Evolutionary conservation across 2,329 filamentous ascomycete genomes (phyloP).

Genomic region (Trichoderma atroviride): DNA sequence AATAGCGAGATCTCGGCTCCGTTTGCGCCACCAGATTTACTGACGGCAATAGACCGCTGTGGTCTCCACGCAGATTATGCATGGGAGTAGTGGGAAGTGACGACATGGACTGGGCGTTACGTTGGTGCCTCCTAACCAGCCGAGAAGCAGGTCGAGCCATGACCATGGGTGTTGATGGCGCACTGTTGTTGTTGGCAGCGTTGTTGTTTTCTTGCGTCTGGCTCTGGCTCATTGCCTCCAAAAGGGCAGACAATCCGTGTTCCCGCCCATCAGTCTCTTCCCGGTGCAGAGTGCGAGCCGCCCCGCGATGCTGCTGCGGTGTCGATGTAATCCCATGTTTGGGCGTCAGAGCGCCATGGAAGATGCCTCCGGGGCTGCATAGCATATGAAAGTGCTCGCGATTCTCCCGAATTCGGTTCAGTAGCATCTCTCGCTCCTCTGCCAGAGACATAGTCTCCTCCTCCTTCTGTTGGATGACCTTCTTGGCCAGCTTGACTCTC

Average conservation of each 20-base stretch:
- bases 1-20: constrained; percentile 55
- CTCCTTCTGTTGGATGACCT: constrained; percentile 75
- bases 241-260: constrained; percentile 74
- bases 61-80: constrained; percentile 51
- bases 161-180: constrained; percentile 68
- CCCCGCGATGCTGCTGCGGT: constrained; percentile 50
- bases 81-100: constrained; percentile 80
- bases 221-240: constrained; percentile 77
- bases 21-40: constrained; percentile 63
- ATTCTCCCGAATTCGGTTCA: constrained; percentile 85
- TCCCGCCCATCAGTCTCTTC: constrained; percentile 52
- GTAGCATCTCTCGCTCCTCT: constrained; percentile 76
- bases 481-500: constrained; percentile 73
- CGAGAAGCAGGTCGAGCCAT: constrained; percentile 50
- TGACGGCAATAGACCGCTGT: constrained; percentile 60
- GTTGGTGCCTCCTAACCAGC: constrained; percentile 65
- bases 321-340: constrained; percentile 50
- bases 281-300: constrained; percentile 50
- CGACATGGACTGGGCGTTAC: constrained; percentile 80
- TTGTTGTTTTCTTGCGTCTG: constrained; percentile 15
- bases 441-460: constrained; percentile 69
- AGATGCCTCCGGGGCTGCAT: constrained; percentile 72
- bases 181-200: constrained; percentile 59
- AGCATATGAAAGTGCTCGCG: constrained; percentile 82
- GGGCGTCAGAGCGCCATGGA: constrained; percentile 64